These are phyloP conservation scores for Odonthalia washingtoniensis DNA, from an alignment of 31 red algal species.

Conservation along the genomic window DNA sequence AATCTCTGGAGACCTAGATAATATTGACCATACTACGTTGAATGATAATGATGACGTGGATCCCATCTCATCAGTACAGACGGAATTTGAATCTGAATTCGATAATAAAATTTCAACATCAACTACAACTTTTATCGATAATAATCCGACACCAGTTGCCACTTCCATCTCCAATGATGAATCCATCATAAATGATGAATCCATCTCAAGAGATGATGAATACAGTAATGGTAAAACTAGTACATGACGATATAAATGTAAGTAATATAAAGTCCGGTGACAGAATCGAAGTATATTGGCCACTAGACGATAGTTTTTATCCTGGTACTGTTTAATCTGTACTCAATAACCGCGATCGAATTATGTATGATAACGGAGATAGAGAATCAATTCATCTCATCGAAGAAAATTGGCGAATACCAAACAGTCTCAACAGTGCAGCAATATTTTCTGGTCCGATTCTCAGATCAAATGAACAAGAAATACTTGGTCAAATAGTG, in stretches of 20 bases:
- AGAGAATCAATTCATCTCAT: not conserved
- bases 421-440: not conserved
- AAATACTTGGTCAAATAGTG: not conserved
- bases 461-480: not conserved
- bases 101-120: not conserved
- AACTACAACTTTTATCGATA: not conserved
- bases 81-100: too few species aligned
- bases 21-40: not conserved
- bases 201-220: not conserved
- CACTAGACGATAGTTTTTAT: not conserved
- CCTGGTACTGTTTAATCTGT: not conserved
- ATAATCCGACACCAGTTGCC: not conserved
- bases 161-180: not conserved
- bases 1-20: not conserved
- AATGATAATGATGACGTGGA: not conserved
- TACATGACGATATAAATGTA: not conserved
- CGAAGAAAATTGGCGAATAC: not conserved
- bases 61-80: not conserved
- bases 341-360: not conserved
- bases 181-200: not conserved
- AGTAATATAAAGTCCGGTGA: not conserved
- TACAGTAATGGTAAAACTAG: not conserved
- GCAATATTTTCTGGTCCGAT: not conserved
- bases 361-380: not conserved
- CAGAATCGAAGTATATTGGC: not conserved